These are phyloP conservation scores for Candida easanensis DNA, from an alignment of 805 yeast species.

Conservation along the genomic window DNA sequence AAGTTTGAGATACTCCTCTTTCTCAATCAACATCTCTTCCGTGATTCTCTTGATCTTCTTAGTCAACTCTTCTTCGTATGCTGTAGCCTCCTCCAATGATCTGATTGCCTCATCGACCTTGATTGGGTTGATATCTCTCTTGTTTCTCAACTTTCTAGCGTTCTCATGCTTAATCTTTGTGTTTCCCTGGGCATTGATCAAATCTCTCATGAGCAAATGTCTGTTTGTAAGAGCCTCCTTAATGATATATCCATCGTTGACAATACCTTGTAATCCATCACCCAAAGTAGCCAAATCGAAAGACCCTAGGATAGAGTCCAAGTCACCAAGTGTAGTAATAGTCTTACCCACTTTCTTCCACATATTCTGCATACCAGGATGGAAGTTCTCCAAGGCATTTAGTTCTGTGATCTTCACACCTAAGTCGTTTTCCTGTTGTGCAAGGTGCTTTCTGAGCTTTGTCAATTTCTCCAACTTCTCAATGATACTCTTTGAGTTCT, in stretches of 20 bases:
- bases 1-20: constrained; percentile 53
- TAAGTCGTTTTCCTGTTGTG: constrained; percentile 53
- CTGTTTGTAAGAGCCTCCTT: constrained; percentile 93
- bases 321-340: constrained; percentile 67
- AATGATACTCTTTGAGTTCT: constrained; percentile 47
- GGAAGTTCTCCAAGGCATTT: constrained; percentile 45
- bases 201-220: constrained; percentile 88
- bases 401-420: constrained; percentile 43
- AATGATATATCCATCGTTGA: constrained; percentile 77
- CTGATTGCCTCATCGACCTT: constrained; percentile 89
- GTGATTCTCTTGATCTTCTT: constrained; percentile 78
- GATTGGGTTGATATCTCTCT: constrained; percentile 74
- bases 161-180: constrained; percentile 67
- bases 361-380: constrained; percentile 68
- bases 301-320: constrained; percentile 67
- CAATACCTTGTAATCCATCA: constrained; percentile 64
- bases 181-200: constrained; percentile 71
- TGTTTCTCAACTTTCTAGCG: constrained; percentile 69
- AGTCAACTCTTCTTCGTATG: constrained; percentile 72
- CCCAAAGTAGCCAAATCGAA: constrained; percentile 72
- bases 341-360: constrained; percentile 79
- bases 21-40: constrained; percentile 78
- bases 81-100: constrained; percentile 73
- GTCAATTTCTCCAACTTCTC: constrained; percentile 57
- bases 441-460: constrained; percentile 43